phyloP scores from a whole-genome alignment of 108 stramenopile species.

The Pseudonitzschia pungens region DNA sequence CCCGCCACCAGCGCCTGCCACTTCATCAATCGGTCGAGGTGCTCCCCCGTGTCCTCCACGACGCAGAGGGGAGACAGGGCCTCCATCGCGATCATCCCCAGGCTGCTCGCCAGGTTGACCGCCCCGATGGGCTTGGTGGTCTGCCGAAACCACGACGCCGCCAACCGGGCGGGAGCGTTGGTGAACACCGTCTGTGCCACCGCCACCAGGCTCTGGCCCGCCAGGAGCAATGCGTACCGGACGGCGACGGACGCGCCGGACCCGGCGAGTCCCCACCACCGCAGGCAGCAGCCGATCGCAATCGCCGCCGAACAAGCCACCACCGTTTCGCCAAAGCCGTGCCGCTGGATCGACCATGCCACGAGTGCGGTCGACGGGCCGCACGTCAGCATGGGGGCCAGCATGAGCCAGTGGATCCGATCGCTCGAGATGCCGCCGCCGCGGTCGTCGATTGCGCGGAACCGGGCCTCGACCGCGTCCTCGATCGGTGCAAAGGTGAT shows the following conservation, averaged over 20 bases:
- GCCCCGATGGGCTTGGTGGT: conserved; percentile 12
- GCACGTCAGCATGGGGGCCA: conserved; percentile 7
- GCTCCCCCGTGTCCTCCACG: not conserved
- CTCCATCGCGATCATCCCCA: conserved; percentile 14
- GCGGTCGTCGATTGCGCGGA: not conserved
- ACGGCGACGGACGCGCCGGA: not conserved
- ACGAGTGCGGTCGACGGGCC: conserved; percentile 5
- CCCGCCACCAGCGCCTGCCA: conserved; percentile 11
- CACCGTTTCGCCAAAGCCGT: conserved; percentile 13
- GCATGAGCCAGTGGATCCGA: conserved; percentile 16
- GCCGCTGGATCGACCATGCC: conserved; percentile 5
- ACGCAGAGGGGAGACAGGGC: conserved; percentile 11
- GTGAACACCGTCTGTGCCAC: conserved; percentile 11
- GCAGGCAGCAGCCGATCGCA: conserved; percentile 6
- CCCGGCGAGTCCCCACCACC: conserved; percentile 7
- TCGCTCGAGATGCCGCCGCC: not conserved
- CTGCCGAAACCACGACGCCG: conserved; percentile 19
- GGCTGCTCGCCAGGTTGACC: not conserved
- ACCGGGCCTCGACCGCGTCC: conserved; percentile 8
- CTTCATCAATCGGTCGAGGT: conserved; percentile 6
- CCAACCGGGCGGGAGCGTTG: conserved; percentile 20
- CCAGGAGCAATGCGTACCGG: conserved; percentile 4
- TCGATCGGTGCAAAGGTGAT: conserved; percentile 25
- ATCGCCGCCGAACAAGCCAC: not conserved
- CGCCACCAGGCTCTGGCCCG: conserved; percentile 13